Base-by-base conservation (phyloP, 441 rosid species). In the Adansonia grandidieri region DNA sequence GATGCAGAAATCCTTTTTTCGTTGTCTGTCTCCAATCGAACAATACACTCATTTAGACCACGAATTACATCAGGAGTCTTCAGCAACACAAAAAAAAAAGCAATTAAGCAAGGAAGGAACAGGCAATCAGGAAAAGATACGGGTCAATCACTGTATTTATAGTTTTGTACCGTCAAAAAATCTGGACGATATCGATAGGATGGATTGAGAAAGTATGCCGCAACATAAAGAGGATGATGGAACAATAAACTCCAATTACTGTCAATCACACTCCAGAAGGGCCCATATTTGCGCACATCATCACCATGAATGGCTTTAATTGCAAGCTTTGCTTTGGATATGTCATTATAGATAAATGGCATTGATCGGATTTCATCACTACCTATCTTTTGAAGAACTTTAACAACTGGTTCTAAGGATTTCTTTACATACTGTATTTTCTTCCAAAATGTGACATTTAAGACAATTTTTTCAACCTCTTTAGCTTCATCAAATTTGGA, bases 131-230 rank as follows among this genome's bases (percentile, higher is more conserved):
- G 71, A 37, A 15, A 32, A 40, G 42, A 11, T 69, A 65, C 9
- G 47, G 77, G 78, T 57, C 9, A 57, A 79, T 51, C 32, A 40
- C 51, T 62, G 77, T 80, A 56, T 72, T 37, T 40, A 22, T 54
- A 32, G 50, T 69, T 56, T 71, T 80, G 66, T 91, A 96, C 99
- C 93, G 80, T 82, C 74, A 86, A 65, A 82, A 92, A 91, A 86
- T 96, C 98, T 58, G 89, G 86, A 75, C 86, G 89, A 75, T 91
- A 96, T 69, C 93, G 89, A 74, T 89, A 88, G 19, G 92, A 88
- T 7, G 97, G 98, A 82, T 94, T 96, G 80, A 96, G 89, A 83
- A 92, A 93, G 88, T 92, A 94, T 54, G 99, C 97, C 82, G 98
- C 97, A 74, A 91, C 88, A 77, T 89, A 85, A 67, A 96, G 95